Percentiles rank a stretch among this genome's conserved stretches.
Conservation (phyloP, 2,329 filamentous ascomycete species). For the Penicillium sp. region DNA sequence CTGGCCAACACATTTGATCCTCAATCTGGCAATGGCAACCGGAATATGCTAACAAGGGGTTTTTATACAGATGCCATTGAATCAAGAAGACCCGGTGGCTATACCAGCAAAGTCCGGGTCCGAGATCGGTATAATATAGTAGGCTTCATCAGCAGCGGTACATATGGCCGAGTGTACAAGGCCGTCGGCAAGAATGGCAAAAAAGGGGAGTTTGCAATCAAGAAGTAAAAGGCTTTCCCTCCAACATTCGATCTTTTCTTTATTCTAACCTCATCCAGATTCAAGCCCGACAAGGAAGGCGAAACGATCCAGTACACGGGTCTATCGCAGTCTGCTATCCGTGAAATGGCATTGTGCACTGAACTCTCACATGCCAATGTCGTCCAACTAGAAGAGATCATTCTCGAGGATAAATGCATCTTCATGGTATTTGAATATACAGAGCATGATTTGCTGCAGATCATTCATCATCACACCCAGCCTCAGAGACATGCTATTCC, state of each 20-base stretch:
- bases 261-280: constrained; percentile 45
- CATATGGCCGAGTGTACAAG: constrained; percentile 98
- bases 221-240: constrained; percentile 64
- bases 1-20: constrained; percentile 8
- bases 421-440: constrained; percentile 99
- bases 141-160: constrained; percentile 96
- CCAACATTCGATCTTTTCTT: background rate
- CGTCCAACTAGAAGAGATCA: constrained; percentile 88
- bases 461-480: constrained; percentile 96
- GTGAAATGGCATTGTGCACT: constrained; percentile 95
- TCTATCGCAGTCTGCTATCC: constrained; percentile 93
- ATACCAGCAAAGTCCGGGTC: constrained; percentile 75
- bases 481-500: constrained; percentile 85
- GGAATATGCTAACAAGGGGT: constrained; percentile 24
- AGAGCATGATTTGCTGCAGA: constrained; percentile 94
- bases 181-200: constrained; percentile 72
- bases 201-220: constrained; percentile 89
- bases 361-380: constrained; percentile 87
- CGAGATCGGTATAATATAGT: constrained; percentile 94
- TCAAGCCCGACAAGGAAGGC: constrained; percentile 98
- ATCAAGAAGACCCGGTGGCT: constrained; percentile 46
- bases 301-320: constrained; percentile 93
- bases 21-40: background rate
- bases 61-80: constrained; percentile 35
- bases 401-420: constrained; percentile 97